These are phyloP conservation scores for Hypsizygus ulmarius DNA, from an alignment of 1,284 basidiomycete genomes.

Conservation along the genomic window DNA sequence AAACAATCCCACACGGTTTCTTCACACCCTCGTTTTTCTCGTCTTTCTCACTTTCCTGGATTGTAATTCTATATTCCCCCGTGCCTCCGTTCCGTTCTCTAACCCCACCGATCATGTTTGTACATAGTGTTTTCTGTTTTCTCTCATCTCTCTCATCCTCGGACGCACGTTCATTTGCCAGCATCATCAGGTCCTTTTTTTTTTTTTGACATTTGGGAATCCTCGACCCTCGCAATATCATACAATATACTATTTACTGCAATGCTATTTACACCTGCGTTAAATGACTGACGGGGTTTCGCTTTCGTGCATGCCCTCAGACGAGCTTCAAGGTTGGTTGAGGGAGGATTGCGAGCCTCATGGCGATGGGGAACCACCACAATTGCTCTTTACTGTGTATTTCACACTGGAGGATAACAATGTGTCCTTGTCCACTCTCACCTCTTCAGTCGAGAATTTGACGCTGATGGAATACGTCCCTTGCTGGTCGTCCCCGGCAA, in stretches of 20 bases:
- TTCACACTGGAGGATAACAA: conserved; percentile 19
- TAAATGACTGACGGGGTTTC: not conserved
- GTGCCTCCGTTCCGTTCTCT: too few species aligned
- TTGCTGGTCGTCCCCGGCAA: conserved; percentile 32
- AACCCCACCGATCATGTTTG: too few species aligned
- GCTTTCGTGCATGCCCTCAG: too few species aligned
- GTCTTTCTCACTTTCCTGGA: too few species aligned
- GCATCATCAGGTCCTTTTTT: not conserved
- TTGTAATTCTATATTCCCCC: too few species aligned
- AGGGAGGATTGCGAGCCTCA: too few species aligned
- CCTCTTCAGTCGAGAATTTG: conserved; percentile 54
- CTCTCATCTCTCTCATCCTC: too few species aligned
- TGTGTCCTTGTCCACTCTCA: conserved; percentile 45
- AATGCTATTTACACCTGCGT: not conserved
- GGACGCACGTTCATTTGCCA: not conserved
- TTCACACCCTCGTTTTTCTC: too few species aligned
- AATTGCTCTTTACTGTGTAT: conserved; percentile 16
- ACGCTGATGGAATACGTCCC: conserved; percentile 48
- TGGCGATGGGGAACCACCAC: too few species aligned
- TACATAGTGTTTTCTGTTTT: too few species aligned
- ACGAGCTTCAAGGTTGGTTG: too few species aligned
- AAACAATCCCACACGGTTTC: too few species aligned
- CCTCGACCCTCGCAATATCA: conserved; percentile 4
- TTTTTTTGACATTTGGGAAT: not conserved
- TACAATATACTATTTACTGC: conserved; percentile 6